Base-by-base conservation (phyloP, 352 stramenopile species). In the Phytophthora cactorum region DNA sequence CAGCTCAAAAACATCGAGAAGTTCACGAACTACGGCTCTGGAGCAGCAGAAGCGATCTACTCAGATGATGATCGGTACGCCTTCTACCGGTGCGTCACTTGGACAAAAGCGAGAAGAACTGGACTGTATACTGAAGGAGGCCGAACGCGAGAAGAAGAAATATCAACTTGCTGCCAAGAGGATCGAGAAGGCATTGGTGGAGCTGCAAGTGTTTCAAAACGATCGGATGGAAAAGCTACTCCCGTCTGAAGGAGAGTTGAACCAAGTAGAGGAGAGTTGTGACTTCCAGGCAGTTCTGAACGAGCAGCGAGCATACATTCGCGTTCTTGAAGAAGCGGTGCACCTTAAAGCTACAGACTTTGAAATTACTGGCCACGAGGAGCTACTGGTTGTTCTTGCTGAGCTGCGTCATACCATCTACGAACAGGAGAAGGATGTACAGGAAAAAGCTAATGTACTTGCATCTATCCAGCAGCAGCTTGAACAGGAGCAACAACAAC, bases 391-490 rank as follows among this genome's bases (percentile, higher is more conserved):
- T 11, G 85, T 95, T 9, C 71, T 95, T 11, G 82, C 82, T 0
- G 85, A 93, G 75, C 65, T 95, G 10, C 76, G 87, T 0, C 85
- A 95, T 41, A 93, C 85, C 3, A 89, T 92, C 29, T 91, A 90
- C 43, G 57, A 86, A 45, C 87, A 92, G 65, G 83, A 91, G 39
- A 80, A 83, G 25, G 79, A 88, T 36, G 45, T 91, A 6, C 68
- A 63, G 3, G 66, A 82, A 12, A 78, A 74, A 32, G 66, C 32
- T 22, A 45, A 22, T 7, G 5, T 55, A 10, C 9, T 80, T n/a
- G 41, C 43, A 1, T 39, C 43, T 10, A 17, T 61, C 3, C 36
- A 74, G 43, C 25, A 59, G 10, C 60, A 85, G 28, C 53, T 85
- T 3, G 53, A 78, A 5, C 34, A 71, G 9, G 61, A 81, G 29